Evolutionary conservation across 2,329 filamentous ascomycete species (phyloP).

Genomic region (Huntiella omanensis): DNA sequence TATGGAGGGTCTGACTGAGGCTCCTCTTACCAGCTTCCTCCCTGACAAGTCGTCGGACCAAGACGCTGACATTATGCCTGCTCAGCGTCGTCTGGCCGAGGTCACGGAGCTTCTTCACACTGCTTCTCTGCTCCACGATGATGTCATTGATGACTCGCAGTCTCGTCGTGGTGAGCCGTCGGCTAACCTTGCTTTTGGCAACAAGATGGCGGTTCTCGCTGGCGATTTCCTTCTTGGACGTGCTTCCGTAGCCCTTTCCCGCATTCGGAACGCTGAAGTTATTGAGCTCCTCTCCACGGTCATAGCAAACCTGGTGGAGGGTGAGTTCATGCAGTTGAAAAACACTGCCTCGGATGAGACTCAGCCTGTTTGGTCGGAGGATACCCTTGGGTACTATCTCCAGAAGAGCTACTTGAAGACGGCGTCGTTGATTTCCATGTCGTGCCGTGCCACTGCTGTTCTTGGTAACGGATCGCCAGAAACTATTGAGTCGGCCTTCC

Average conservation of each 20-base stretch:
- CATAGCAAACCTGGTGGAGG: constrained; percentile 92
- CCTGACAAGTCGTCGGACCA: constrained; percentile 19
- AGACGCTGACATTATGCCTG: constrained; percentile 62
- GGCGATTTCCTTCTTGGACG: constrained; percentile 91
- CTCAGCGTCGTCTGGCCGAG: constrained; percentile 79
- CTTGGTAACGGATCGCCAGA: constrained; percentile 58
- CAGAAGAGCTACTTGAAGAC: constrained; percentile 98
- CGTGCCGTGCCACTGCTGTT: constrained; percentile 74
- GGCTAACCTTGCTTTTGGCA: constrained; percentile 88
- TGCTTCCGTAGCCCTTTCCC: constrained; percentile 80
- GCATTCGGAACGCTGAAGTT: constrained; percentile 81
- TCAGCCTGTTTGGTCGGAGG: constrained; percentile 69
- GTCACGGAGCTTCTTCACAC: constrained; percentile 97
- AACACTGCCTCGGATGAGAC: constrained; percentile 82
- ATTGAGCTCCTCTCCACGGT: constrained; percentile 88
- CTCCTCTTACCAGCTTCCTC: constrained; percentile 24
- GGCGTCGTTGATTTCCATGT: constrained; percentile 88
- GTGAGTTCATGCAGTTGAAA: constrained; percentile 98
- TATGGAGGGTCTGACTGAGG: constrained; percentile 57
- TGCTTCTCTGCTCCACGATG: constrained; percentile 88
- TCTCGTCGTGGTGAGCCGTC: constrained; percentile 69
- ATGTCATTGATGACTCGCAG: constrained; percentile 87
- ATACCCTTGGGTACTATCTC: constrained; percentile 80
- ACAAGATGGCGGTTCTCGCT: constrained; percentile 96
- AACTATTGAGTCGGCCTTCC: constrained; percentile 79